phyloP scores from a whole-genome alignment of 169 alveolate species.

The Eimeria mitis region DNA sequence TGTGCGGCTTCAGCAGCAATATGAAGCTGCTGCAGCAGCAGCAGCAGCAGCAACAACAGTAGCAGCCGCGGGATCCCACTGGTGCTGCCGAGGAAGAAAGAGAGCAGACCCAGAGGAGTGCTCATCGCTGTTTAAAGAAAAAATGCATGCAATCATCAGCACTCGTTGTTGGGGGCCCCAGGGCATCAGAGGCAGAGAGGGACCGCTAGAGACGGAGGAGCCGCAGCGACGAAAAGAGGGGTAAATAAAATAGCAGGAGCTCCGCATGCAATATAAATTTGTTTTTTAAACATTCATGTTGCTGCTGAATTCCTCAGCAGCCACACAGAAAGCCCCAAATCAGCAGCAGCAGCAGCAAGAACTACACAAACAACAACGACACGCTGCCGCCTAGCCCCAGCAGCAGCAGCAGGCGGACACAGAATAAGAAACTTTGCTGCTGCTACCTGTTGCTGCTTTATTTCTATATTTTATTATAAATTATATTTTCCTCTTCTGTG shows the following conservation, averaged over 20 bases:
- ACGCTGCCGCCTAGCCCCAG: neutral
- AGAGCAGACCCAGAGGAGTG: neutral
- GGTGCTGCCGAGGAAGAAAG: neutral
- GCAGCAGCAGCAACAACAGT: neutral
- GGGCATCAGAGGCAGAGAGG: neutral
- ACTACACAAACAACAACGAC: neutral
- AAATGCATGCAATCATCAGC: neutral
- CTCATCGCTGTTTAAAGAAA: neutral
- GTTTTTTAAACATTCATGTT: neutral
- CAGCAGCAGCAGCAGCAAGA: neutral
- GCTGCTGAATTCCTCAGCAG: neutral
- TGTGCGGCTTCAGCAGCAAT: neutral
- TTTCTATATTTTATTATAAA: too few species aligned
- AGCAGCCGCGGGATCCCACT: neutral
- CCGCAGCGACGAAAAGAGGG: neutral
- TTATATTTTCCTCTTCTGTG: too few species aligned
- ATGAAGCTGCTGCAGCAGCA: neutral
- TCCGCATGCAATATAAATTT: neutral
- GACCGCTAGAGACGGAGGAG: neutral
- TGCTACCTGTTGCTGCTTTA: too few species aligned
- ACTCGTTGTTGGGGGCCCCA: neutral
- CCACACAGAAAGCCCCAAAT: neutral
- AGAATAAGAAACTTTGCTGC: neutral
- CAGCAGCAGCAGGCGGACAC: neutral
- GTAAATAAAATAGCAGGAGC: neutral